A percentile compares a stretch with the other conserved stretches of the same genome.
phyloP scores from a whole-genome alignment of 257 asterid genomes.

The Leptodermis oblonga region DNA sequence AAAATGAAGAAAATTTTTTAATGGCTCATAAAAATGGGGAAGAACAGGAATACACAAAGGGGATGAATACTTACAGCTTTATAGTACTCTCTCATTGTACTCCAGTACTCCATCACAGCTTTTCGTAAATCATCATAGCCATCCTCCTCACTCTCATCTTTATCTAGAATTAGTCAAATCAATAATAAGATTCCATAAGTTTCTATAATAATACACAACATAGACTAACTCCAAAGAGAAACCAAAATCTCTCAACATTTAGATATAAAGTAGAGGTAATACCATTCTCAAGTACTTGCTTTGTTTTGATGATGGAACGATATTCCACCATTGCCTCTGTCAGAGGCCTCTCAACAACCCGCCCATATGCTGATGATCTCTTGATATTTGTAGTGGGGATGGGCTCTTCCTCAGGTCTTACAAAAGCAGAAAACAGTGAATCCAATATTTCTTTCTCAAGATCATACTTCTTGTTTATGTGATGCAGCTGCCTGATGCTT shows the following conservation, averaged over 20 bases:
- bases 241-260: background rate
- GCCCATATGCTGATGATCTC: constrained; percentile 29
- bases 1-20: background rate
- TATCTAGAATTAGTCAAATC: constrained; percentile 25
- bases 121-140: constrained; percentile 52
- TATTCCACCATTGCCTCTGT: constrained; percentile 36
- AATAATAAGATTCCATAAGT: background rate
- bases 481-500: constrained; percentile 23
- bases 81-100: constrained; percentile 61
- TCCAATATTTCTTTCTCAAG: constrained; percentile 46
- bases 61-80: constrained; percentile 50
- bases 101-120: constrained; percentile 59
- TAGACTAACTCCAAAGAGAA: background rate
- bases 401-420: constrained; percentile 32
- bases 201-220: background rate
- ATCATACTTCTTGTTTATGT: constrained; percentile 27
- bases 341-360: constrained; percentile 45
- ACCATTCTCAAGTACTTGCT: constrained; percentile 36
- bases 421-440: constrained; percentile 43
- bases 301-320: constrained; percentile 46
- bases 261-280: constrained; percentile 23
- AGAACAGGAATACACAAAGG: background rate
- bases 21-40: background rate
- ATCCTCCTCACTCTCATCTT: constrained; percentile 40
- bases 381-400: constrained; percentile 20